phyloP scores from a whole-genome alignment of 257 asterid genomes.

The Solanum neorickii region DNA sequence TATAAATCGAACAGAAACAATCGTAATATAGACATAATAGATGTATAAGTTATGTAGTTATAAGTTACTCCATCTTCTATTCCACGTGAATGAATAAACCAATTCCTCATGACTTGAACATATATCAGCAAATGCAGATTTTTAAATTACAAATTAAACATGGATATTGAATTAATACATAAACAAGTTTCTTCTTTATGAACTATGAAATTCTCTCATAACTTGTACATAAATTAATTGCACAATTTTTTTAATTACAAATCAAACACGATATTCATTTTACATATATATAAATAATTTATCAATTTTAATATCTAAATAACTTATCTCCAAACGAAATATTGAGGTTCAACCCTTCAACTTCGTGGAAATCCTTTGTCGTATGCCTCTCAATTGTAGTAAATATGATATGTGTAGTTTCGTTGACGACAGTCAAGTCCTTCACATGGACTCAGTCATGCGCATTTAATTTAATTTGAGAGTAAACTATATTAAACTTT shows the following conservation, averaged over 20 bases:
- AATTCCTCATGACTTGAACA: background rate
- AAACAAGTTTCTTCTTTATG: too few relatives aligned
- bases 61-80: background rate
- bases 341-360: background rate
- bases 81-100: background rate
- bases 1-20: too few relatives aligned
- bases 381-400: background rate
- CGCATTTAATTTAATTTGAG: background rate
- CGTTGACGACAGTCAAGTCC: background rate
- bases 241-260: too few relatives aligned
- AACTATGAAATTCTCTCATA: background rate
- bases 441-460: background rate
- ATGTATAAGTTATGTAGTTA: too few relatives aligned
- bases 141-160: too few relatives aligned
- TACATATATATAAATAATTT: too few relatives aligned
- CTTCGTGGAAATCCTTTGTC: background rate
- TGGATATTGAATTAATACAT: too few relatives aligned
- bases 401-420: background rate
- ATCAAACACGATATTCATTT: too few relatives aligned
- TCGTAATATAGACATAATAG: too few relatives aligned
- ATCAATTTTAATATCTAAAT: too few relatives aligned
- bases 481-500: too few relatives aligned
- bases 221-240: too few relatives aligned
- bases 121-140: background rate
- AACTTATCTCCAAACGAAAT: background rate